Evolutionary conservation across 2,329 filamentous ascomycete species (phyloP).

Genomic region (Cladosporium oxysporum): DNA sequence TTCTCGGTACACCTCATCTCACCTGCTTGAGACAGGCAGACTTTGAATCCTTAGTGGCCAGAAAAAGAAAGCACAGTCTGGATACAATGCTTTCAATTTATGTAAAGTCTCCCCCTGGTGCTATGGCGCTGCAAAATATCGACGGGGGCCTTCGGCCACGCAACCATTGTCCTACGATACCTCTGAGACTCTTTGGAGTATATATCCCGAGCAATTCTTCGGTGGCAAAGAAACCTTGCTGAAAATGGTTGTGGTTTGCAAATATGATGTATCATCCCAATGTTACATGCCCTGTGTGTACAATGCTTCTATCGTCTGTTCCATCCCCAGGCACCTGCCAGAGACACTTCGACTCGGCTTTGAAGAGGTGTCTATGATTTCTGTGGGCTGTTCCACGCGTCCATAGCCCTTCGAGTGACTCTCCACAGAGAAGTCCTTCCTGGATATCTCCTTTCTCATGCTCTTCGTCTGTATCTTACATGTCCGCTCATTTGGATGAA

Average conservation of each 20-base stretch:
- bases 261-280: neutral
- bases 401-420: neutral
- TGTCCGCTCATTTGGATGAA: neutral
- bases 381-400: neutral
- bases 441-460: neutral
- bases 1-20: neutral
- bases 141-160: neutral
- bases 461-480: constrained; percentile 11
- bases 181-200: neutral
- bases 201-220: neutral
- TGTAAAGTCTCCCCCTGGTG: neutral
- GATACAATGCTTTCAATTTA: neutral
- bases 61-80: neutral
- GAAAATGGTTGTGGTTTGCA: neutral
- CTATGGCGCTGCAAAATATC: neutral
- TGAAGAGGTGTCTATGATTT: neutral
- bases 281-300: neutral
- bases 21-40: neutral
- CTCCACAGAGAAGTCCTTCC: neutral
- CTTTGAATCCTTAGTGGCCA: neutral
- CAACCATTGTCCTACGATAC: neutral
- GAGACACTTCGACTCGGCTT: neutral
- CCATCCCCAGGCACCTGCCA: neutral
- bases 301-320: neutral
- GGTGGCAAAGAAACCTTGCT: neutral